phyloP scores from a whole-genome alignment of 2,329 filamentous ascomycete species.

The Emergomyces africanus region DNA sequence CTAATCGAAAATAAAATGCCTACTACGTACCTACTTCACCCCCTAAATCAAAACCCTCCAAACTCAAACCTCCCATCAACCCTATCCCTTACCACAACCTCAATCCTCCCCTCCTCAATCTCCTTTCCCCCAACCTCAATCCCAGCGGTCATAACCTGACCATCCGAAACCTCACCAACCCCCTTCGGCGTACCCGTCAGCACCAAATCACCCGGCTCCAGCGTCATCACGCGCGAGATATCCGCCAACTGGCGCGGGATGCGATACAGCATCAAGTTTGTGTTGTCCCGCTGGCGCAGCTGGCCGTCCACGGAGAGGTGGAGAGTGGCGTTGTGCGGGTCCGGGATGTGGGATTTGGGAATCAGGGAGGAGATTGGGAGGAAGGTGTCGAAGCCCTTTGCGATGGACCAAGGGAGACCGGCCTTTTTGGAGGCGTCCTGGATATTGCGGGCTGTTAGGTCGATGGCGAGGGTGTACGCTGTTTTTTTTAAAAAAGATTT shows the following conservation, averaged over 20 bases:
- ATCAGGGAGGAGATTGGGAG: conserved; percentile 75
- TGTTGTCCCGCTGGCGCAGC: conserved; percentile 70
- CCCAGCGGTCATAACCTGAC: conserved; percentile 77
- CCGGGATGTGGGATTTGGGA: conserved; percentile 61
- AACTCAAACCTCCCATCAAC: conserved; percentile 61
- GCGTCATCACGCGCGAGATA: conserved; percentile 88
- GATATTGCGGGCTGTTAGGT: conserved; percentile 93
- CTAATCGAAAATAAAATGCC: too few relatives aligned
- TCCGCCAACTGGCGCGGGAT: conserved; percentile 81
- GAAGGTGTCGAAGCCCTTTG: conserved; percentile 98
- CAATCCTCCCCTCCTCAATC: conserved; percentile 70
- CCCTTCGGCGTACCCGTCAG: conserved; percentile 97
- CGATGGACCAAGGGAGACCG: conserved; percentile 89
- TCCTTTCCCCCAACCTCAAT: conserved; percentile 69
- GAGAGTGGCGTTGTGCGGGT: conserved; percentile 80
- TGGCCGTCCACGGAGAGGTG: conserved; percentile 74
- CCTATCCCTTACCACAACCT: conserved; percentile 70
- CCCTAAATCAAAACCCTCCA: conserved; percentile 47
- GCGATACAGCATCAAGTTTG: conserved; percentile 85
- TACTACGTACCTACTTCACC: neutral
- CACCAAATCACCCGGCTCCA: conserved; percentile 84
- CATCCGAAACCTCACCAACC: conserved; percentile 71
- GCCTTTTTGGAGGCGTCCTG: conserved; percentile 97
- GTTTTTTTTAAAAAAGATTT: too few relatives aligned
- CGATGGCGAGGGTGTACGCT: conserved; percentile 85